Evolutionary conservation across 1,284 basidiomycete genomes (phyloP).

Genomic region (Sphagnurus paluster): DNA sequence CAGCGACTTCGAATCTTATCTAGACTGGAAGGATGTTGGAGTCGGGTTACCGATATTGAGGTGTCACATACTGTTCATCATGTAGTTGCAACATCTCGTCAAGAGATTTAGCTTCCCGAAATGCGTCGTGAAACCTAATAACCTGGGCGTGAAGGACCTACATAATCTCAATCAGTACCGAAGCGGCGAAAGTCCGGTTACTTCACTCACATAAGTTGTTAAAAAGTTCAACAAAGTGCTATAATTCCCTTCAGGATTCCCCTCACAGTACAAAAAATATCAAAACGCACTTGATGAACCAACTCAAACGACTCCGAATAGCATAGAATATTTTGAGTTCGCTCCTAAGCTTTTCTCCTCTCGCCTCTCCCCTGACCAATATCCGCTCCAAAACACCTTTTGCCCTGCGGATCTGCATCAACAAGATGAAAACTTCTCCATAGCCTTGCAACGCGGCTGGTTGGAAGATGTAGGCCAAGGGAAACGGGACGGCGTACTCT

Average conservation of each 20-base stretch:
- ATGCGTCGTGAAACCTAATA: slow-evolving; percentile 52
- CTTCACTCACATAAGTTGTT: slow-evolving; percentile 60
- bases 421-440: slow-evolving; percentile 71
- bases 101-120: slow-evolving; percentile 62
- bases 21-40: slow-evolving; percentile 45
- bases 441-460: slow-evolving; percentile 61
- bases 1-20: slow-evolving; percentile 63
- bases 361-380: slow-evolving; percentile 50
- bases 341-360: slow-evolving; percentile 30
- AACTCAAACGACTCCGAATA: slow-evolving; percentile 72
- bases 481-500: slow-evolving; percentile 82
- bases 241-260: slow-evolving; percentile 14
- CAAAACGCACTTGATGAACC: slow-evolving; percentile 78
- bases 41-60: background rate
- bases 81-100: slow-evolving; percentile 78
- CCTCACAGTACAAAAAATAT: background rate
- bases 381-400: slow-evolving; percentile 72
- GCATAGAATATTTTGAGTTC: slow-evolving; percentile 71
- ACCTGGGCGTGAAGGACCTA: slow-evolving; percentile 72
- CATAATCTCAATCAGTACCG: slow-evolving; percentile 6
- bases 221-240: slow-evolving; percentile 76
- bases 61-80: slow-evolving; percentile 62
- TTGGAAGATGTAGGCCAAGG: slow-evolving; percentile 77
- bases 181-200: background rate
- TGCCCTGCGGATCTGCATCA: slow-evolving; percentile 75